These are phyloP conservation scores for Ophiocordyceps camponoti-leonardi DNA, from an alignment of 2,329 filamentous ascomycete species.

Conservation along the genomic window DNA sequence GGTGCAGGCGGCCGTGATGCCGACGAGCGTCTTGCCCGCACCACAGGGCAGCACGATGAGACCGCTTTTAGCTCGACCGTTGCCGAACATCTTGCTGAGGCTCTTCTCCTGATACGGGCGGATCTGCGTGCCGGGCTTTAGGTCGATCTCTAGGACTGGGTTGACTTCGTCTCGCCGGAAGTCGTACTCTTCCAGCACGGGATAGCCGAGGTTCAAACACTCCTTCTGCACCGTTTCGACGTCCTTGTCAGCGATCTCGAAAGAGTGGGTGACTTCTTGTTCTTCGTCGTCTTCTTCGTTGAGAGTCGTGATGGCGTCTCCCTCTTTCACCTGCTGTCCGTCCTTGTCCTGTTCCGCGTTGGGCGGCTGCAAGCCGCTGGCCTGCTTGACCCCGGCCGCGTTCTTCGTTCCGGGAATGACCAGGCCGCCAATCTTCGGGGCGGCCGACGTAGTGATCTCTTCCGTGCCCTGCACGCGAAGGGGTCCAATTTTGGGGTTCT, in stretches of 20 bases:
- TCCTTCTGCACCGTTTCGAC: slow-evolving; percentile 82
- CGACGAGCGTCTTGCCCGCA: slow-evolving; percentile 90
- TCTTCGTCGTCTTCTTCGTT: slow-evolving; percentile 85
- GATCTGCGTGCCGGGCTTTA: slow-evolving; percentile 78
- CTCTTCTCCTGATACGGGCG: slow-evolving; percentile 94
- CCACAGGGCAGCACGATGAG: slow-evolving; percentile 95
- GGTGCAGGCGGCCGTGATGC: slow-evolving; percentile 95
- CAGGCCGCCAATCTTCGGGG: slow-evolving; percentile 71
- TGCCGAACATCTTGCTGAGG: slow-evolving; percentile 98
- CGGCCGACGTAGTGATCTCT: slow-evolving; percentile 63
- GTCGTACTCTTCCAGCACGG: slow-evolving; percentile 91
- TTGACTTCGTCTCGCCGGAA: slow-evolving; percentile 85
- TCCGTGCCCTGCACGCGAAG: slow-evolving; percentile 55
- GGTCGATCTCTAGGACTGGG: slow-evolving; percentile 81
- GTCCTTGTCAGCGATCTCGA: slow-evolving; percentile 68
- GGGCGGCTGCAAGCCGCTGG: slow-evolving; percentile 20
- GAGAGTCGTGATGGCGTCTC: slow-evolving; percentile 52
- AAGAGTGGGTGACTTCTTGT: slow-evolving; percentile 76
- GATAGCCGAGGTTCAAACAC: slow-evolving; percentile 71
- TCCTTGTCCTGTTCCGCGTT: slow-evolving; percentile 22
- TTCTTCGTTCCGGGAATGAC: slow-evolving; percentile 92
- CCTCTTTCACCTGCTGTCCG: slow-evolving; percentile 36
- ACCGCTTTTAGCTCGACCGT: slow-evolving; percentile 88
- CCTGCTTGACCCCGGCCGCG: slow-evolving; percentile 74
- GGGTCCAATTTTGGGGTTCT: slow-evolving; percentile 66